Base-by-base conservation (phyloP, 305 asterid genomes). In the Fraxinus latifolia region DNA sequence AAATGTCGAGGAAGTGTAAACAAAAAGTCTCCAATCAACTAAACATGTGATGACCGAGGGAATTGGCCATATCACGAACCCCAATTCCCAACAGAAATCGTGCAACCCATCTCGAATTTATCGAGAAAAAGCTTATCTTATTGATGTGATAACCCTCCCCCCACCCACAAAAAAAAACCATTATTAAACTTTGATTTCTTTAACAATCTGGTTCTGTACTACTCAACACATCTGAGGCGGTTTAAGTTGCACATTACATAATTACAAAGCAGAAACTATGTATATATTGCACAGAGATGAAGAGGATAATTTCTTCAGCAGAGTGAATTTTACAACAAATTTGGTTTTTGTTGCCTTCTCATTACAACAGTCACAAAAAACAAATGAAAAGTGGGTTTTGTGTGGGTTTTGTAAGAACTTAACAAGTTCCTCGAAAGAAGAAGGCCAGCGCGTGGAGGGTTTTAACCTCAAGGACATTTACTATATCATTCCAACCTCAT, bases 401-500 rank as follows among this genome's bases (percentile, higher is more conserved):
- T 27, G 23, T 3, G 7, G 21, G 21, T 36, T 50, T 50, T 50
- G 62, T 5, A 53, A 15, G 65, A 53, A 53, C 65, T 60, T 7
- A 21, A 58, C 68, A 58, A 6, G 70, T 60, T 60, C 31, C 31
- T 4, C 12, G 70, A 58, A 58, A 60, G 31, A 4, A 60, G 71
- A 2, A 1, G 5, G 31, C 71, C 71, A 14, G 12, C 5, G 11
- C 9, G 21, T 3, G 3, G 36, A 15, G 14, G 5, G 74, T 27
- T 8, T 29, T 29, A 68, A 47, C 71, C 60, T 50, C 65, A 67
- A 76, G 80, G 42, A 33, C 62, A 34, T 60, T 82, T 65, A 78
- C 76, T 47, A 23, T 60, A 79, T 42, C 31, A 76, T 60, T 77
- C 76, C 77, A 77, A 67, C 82, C 78, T 36, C 76, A n/a, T 37